Base-by-base conservation (phyloP, 2,329 filamentous ascomycete genomes). In the Cladosporium sp. region DNA sequence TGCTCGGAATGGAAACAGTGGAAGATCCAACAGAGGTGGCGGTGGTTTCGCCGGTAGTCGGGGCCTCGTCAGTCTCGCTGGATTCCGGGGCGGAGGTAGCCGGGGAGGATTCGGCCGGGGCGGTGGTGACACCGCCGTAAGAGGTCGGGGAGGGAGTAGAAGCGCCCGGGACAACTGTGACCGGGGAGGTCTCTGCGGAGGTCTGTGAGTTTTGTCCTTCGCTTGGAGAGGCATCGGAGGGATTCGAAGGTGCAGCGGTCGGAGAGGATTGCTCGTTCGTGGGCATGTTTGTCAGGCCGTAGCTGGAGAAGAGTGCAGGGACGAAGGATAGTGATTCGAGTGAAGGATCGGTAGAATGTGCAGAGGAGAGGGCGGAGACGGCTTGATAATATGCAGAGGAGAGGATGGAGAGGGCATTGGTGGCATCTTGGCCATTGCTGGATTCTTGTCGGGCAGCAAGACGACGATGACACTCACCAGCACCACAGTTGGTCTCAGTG, bases 291-390 rank as follows among this genome's bases (percentile, higher is more conserved):
- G 55, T 59, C 51, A 56, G 50, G 34, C 52, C 54, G 18, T 54
- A 58, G 46, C 48, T 54, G 3, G 59, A 57, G 40, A 50, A 58
- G 43, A 59, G 53, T 14, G 50, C 53, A 40, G 54, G 54, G 13
- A 57, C 34, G 44, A 53, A 57, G 28, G 54, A 48, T 38, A 48
- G 41, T 32, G 54, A 44, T 16, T 53, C 43, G 41, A 56, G 42
- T 42, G 54, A 51, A 32, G 53, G 50, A 52, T 43, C 42, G 38
- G 57, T 59, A 48, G 42, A 48, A 43, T 52, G 35, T 43, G 56
- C 58, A 37, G 54, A 55, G 19, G 50, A 43, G 38, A 58, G 46
- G 3, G 57, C 53, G 49, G 54, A 51, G 44, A 58, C 14, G 16
- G 56, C 56, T 28, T 54, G 34, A 50, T 52, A 11, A 52, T 52